Evolutionary conservation across 305 asterid species (phyloP), one percentile per base, ranked within the genome.

Genomic region (Rubia tinctorum): DNA sequence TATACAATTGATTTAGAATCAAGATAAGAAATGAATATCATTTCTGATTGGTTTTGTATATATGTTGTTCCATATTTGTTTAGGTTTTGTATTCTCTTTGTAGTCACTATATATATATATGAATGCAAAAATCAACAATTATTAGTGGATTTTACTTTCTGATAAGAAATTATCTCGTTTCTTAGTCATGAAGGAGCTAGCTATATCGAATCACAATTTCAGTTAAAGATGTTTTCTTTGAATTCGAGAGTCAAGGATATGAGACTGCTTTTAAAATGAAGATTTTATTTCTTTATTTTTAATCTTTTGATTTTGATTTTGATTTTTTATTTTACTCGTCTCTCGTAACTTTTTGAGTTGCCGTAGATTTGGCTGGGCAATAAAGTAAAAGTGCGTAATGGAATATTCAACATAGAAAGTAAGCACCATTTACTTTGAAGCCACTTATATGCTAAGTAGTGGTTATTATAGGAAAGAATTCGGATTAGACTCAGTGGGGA

Each of bases 341-440:
- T 45, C n/a, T 18, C 27, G 69, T 17, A 49, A 68, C 45, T 72
- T 81, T 81, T 81, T 87, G 90, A 87, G 86, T 83, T 78, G 73
- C 76, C 78, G 22, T 69, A 78, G 81, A 69, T 79, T 82, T 79
- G 71, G 53, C 22, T 66, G 20, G 83, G 80, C 69, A 77, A 78
- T 76, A 81, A 64, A 88, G 94, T 84, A 86, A 91, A 84, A 18
- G 69, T 81, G 75, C 47, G 39, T 10, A n/a, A 17, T 66, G 75
- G 92, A 86, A 87, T 87, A 90, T 87, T 87, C 92, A 84, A 84
- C 80, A 81, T 75, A 75, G 78, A 77, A 87, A 84, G 88, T 86
- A 80, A 75, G 77, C 66, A 39, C 80, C 73, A 76, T 87, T 86
- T 90, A 76, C 73, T 77, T 72, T 72, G 22, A 56, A 43, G 79